phyloP scores from a whole-genome alignment of 108 stramenopile species.

The Fragilaria crotonensis region DNA sequence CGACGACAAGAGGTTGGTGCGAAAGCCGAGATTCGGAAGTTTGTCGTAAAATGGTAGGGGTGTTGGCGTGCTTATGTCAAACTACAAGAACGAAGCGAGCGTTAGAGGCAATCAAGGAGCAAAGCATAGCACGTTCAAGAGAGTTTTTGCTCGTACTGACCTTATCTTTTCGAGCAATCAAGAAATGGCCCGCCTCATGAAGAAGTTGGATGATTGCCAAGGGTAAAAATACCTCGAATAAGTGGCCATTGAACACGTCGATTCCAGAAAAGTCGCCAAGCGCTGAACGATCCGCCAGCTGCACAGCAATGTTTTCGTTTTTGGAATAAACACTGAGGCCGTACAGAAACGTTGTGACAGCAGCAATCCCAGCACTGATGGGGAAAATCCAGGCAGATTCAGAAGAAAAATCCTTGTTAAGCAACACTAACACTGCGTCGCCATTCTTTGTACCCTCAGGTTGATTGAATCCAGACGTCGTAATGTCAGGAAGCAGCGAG shows the following conservation, averaged over 20 bases:
- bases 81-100: no score
- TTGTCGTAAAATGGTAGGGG: slow-evolving; percentile 35
- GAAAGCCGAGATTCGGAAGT: slow-evolving; percentile 45
- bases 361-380: slow-evolving; percentile 14
- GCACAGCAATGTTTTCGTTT: slow-evolving; percentile 31
- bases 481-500: slow-evolving; percentile 27
- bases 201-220: slow-evolving; percentile 28
- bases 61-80: slow-evolving; percentile 16
- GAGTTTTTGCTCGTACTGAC: no score
- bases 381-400: slow-evolving; percentile 8
- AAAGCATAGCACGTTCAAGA: no score
- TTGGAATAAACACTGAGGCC: slow-evolving; percentile 33
- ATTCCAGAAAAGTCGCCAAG: slow-evolving; percentile 23
- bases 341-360: slow-evolving; percentile 30
- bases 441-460: slow-evolving; percentile 2
- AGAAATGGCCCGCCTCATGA: slow-evolving; percentile 51
- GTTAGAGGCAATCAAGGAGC: no score
- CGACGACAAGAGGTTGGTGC: slow-evolving; percentile 47
- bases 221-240: slow-evolving; percentile 35
- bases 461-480: slow-evolving; percentile 12
- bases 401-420: slow-evolving; percentile 31
- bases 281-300: slow-evolving; percentile 30
- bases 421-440: slow-evolving; percentile 30
- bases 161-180: slow-evolving; percentile 33
- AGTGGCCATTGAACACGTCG: slow-evolving; percentile 46